Evolutionary conservation across 108 stramenopile genomes (phyloP).

Genomic region (Nitzschia sp.): DNA sequence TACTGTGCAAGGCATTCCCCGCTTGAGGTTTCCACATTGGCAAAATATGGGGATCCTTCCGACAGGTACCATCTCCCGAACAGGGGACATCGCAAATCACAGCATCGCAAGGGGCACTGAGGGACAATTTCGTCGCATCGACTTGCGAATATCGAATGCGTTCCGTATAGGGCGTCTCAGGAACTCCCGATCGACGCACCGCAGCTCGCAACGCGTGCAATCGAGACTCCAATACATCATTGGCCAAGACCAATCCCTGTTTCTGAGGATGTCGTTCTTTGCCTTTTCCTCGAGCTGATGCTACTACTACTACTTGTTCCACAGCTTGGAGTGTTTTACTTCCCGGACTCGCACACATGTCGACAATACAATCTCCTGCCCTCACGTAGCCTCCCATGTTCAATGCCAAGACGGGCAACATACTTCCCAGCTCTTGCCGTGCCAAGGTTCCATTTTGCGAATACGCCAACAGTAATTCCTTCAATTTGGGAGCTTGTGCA

Average conservation of each 20-base stretch:
- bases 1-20: constrained; percentile 60
- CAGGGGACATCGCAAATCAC: constrained; percentile 91
- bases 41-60: constrained; percentile 78
- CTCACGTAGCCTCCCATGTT: constrained; percentile 21
- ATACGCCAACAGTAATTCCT: constrained; percentile 44
- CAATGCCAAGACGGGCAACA: constrained; percentile 69
- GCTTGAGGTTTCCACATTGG: constrained; percentile 70
- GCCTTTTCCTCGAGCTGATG: neutral
- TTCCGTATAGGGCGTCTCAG: neutral
- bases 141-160: constrained; percentile 6
- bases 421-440: constrained; percentile 80
- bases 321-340: constrained; percentile 85
- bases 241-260: constrained; percentile 57
- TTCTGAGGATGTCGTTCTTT: neutral
- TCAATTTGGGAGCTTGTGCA: constrained; percentile 43
- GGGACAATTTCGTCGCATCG: constrained; percentile 6
- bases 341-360: constrained; percentile 87
- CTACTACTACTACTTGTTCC: constrained; percentile 43
- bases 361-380: constrained; percentile 47
- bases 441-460: constrained; percentile 60
- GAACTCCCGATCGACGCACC: constrained; percentile 61
- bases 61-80: constrained; percentile 85
- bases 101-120: constrained; percentile 44
- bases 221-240: constrained; percentile 77
- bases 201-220: constrained; percentile 64